Evolutionary conservation across 345 rosid species (phyloP).

Genomic region (Melaleuca quinquenervia): DNA sequence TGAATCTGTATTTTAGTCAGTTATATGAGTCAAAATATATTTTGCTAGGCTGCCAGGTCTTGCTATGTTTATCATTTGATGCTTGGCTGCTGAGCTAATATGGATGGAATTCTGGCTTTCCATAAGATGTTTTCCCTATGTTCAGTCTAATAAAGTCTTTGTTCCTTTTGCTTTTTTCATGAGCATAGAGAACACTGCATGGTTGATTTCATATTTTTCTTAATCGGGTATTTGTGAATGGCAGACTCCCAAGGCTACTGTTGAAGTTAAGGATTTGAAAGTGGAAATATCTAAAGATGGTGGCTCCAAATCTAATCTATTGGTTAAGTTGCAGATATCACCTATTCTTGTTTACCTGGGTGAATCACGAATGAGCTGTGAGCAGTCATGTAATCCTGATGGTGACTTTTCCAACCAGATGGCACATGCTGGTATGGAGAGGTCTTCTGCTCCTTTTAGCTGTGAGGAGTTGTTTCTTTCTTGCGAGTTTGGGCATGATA

Average conservation of each 20-base stretch:
- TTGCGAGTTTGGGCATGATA: constrained; percentile 79
- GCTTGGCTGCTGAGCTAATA: background rate
- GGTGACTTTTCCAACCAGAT: constrained; percentile 34
- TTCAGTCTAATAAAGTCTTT: background rate
- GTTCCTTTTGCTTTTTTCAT: background rate
- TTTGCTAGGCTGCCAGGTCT: background rate
- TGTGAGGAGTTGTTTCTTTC: constrained; percentile 78
- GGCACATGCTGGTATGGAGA: constrained; percentile 33
- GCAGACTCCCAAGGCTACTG: constrained; percentile 59
- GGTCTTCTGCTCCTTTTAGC: constrained; percentile 53
- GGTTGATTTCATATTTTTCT: background rate
- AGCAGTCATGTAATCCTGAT: constrained; percentile 34
- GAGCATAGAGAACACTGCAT: background rate
- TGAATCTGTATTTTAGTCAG: background rate
- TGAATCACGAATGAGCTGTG: constrained; percentile 48
- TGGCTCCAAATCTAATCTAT: constrained; percentile 55
- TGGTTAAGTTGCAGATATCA: constrained; percentile 58
- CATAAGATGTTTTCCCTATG: background rate
- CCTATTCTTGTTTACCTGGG: constrained; percentile 57
- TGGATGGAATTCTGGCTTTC: background rate
- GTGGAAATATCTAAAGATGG: constrained; percentile 76
- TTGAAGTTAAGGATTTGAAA: constrained; percentile 67
- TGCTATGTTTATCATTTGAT: background rate
- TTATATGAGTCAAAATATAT: background rate
- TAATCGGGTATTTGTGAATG: background rate